Percentiles rank a stretch among this genome's conserved stretches.
Conservation (phyloP, 176 grass and related monocot species). For the Ampelocalamus luodianensis region DNA sequence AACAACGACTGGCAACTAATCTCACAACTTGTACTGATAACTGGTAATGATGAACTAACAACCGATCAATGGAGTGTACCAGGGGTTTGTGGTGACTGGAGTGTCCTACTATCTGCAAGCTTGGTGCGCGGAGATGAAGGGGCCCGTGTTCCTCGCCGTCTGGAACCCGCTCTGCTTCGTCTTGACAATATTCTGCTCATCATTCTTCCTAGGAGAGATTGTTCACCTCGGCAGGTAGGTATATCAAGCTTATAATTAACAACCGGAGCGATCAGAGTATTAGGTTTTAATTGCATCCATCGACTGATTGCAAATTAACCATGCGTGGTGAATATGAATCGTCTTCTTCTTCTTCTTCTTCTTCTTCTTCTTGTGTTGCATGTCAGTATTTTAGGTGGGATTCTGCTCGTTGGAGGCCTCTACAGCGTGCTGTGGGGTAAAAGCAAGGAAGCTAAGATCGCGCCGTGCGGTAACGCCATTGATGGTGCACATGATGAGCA, state of each 20-base stretch:
- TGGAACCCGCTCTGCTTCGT: conserved; percentile 49
- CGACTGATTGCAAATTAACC: background rate
- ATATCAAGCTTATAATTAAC: background rate
- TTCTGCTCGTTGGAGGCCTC: conserved; percentile 61
- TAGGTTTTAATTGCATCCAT: background rate
- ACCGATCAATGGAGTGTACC: background rate
- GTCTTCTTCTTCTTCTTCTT: background rate
- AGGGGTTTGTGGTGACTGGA: conserved; percentile 53
- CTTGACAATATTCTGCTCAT: conserved; percentile 52
- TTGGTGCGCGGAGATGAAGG: conserved; percentile 56
- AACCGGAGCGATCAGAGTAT: no score
- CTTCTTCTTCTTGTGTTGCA: background rate
- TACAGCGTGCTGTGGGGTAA: conserved; percentile 75
- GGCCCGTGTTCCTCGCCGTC: conserved; percentile 56
- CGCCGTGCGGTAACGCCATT: background rate
- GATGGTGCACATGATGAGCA: background rate
- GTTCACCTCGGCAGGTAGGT: conserved; percentile 58
- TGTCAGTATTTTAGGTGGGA: conserved; percentile 62
- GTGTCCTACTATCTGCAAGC: conserved; percentile 68
- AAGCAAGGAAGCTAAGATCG: conserved; percentile 33
- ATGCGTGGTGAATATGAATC: background rate
- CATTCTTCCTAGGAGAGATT: conserved; percentile 51
- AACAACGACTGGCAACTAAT: no score
- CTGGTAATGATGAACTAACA: no score
- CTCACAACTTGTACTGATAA: no score